Evolutionary conservation across 2,329 filamentous ascomycete species (phyloP), one percentile per base, ranked within the genome.

Genomic region (Phaeosphaeria sp.): DNA sequence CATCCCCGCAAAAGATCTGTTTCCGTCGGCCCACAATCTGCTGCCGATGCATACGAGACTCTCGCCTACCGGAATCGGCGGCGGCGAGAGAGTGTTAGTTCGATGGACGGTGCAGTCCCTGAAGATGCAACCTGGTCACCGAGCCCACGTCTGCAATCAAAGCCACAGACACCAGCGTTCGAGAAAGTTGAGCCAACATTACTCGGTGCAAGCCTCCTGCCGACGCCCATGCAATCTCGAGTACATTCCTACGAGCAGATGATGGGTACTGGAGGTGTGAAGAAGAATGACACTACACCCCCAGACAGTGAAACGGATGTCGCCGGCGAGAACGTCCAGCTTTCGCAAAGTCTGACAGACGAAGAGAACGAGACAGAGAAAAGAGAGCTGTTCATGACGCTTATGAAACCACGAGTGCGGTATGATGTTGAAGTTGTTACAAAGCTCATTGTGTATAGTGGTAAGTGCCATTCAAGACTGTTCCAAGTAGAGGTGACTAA

Each of bases 371-470:
- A 80, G 57, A 74, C 77, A 30, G 77, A 80, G 58, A 75, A 78
- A 43, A 65, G 75, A 66, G 90, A 96, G 73, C 89, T 98, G 76
- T 97, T 98, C 77, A 90, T 89, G 46, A 87, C 85, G 72, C 83
- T 98, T 54, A 89, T 93, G 62, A 92, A 90, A 78, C 93, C 95
- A 49, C 87, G 95, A 65, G 93, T 97, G 58, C 85, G 93, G 67
- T 99, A 98, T 72, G 95, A 99, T 78, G 94, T 98, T n/a, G 95
- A 99, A 78, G 94, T 99, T 41, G 90, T 99, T 39, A 98, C 95
- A 5, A 98, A 97, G 79, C 79, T 99, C 59, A 90, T 99, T 68
- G 92, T 99, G 22, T 99, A 99, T 80, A 86, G 90, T 58, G 95
- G 94, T 92, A 80, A 77, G 88, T 58, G 13, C 3, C 22, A 30